These are phyloP conservation scores for Hysterium pulicare DNA, from an alignment of 2,329 filamentous ascomycete genomes.

Conservation along the genomic window DNA sequence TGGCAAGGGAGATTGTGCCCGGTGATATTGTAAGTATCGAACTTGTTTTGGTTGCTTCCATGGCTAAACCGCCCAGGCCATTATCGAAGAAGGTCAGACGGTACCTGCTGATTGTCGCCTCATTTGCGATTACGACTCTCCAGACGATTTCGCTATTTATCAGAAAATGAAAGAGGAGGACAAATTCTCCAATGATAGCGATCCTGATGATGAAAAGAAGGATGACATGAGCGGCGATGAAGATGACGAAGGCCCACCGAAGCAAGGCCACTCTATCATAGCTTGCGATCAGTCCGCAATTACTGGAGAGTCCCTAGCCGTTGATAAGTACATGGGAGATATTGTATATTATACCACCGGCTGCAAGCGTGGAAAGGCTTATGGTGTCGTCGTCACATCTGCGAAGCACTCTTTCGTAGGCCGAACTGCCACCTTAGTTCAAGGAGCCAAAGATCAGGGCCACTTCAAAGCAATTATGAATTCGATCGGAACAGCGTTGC, in stretches of 20 bases:
- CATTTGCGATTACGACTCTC: slow-evolving; percentile 69
- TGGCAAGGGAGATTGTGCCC: slow-evolving; percentile 70
- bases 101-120: slow-evolving; percentile 68
- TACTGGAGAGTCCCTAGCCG: slow-evolving; percentile 75
- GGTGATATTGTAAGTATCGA: slow-evolving; percentile 68
- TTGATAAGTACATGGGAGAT: slow-evolving; percentile 76
- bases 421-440: slow-evolving; percentile 69
- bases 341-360: slow-evolving; percentile 75
- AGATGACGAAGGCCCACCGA: slow-evolving; percentile 51
- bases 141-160: slow-evolving; percentile 65
- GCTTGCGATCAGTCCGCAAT: slow-evolving; percentile 77
- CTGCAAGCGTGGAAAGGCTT: slow-evolving; percentile 77
- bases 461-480: slow-evolving; percentile 84
- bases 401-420: slow-evolving; percentile 74
- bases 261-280: slow-evolving; percentile 64
- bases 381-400: slow-evolving; percentile 63
- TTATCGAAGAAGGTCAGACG: slow-evolving; percentile 69
- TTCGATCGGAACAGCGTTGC: slow-evolving; percentile 69
- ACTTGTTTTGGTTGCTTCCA: neutral
- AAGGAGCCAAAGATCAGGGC: slow-evolving; percentile 71
- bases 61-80: slow-evolving; percentile 45
- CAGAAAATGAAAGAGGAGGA: slow-evolving; percentile 58
- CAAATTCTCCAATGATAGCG: slow-evolving; percentile 53
- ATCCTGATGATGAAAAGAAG: slow-evolving; percentile 60
- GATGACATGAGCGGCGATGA: slow-evolving; percentile 48